Conservation (phyloP, 83 land plant genomes). For the Picea engelmannii region DNA sequence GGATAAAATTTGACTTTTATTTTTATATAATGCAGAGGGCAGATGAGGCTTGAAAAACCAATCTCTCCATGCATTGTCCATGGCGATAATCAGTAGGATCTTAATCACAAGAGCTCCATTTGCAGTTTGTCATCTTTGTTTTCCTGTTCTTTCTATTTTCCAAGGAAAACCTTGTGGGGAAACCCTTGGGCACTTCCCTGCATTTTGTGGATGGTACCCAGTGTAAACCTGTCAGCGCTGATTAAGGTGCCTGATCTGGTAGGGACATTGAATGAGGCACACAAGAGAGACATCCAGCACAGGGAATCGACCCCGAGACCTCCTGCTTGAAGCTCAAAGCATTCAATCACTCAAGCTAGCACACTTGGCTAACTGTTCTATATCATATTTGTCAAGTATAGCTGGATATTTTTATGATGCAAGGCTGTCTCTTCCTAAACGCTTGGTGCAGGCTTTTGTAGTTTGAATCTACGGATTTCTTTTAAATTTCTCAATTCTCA, state of each 20-base stretch:
- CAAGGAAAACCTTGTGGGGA: too few relatives aligned
- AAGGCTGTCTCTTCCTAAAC: not conserved
- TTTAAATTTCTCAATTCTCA: not conserved
- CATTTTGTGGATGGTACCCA: too few relatives aligned
- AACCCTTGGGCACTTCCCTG: too few relatives aligned
- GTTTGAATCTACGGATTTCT: not conserved
- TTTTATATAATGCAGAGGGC: not conserved
- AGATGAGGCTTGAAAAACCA: not conserved
- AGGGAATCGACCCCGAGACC: too few relatives aligned
- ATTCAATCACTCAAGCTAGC: too few relatives aligned
- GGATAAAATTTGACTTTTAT: not conserved
- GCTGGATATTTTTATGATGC: not conserved
- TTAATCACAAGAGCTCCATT: not conserved
- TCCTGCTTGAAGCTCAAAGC: too few relatives aligned
- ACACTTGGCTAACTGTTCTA: not conserved
- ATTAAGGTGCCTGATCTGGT: too few relatives aligned
- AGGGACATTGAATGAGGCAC: too few relatives aligned
- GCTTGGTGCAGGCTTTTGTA: not conserved
- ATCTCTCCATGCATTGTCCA: not conserved
- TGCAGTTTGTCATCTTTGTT: not conserved
- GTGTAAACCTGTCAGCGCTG: too few relatives aligned
- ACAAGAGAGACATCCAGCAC: too few relatives aligned
- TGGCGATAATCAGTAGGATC: not conserved
- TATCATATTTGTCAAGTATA: not conserved
- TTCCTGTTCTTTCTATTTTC: not conserved